Conservation (phyloP, 2,329 filamentous ascomycete species). For the Ceratocystis ficicola region DNA sequence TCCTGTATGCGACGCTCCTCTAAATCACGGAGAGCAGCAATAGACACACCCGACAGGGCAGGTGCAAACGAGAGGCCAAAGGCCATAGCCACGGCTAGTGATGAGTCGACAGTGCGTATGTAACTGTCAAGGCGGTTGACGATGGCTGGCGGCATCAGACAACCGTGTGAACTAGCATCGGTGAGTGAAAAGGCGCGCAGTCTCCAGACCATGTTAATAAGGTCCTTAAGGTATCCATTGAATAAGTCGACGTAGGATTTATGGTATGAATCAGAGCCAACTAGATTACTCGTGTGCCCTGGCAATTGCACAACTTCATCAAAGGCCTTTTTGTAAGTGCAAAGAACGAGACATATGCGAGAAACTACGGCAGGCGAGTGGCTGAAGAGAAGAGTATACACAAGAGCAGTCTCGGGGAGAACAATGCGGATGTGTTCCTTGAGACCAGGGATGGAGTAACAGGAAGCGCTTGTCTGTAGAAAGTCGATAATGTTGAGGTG, state of each 20-base stretch:
- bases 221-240: constrained; percentile 77
- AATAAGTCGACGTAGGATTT: constrained; percentile 54
- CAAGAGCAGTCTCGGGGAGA: constrained; percentile 52
- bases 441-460: constrained; percentile 42
- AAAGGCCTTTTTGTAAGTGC: constrained; percentile 61
- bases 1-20: constrained; percentile 43
- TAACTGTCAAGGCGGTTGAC: constrained; percentile 38
- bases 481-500: constrained; percentile 55
- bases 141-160: constrained; percentile 37
- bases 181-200: constrained; percentile 54
- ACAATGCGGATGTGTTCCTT: constrained; percentile 50
- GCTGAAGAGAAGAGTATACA: constrained; percentile 61
- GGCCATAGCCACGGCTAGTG: constrained; percentile 36
- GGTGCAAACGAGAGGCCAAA: constrained; percentile 51
- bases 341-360: constrained; percentile 56
- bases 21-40: constrained; percentile 41
- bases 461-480: constrained; percentile 48
- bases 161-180: constrained; percentile 52
- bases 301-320: constrained; percentile 34
- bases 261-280: constrained; percentile 41
- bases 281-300: constrained; percentile 31
- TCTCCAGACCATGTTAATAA: constrained; percentile 75
- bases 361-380: constrained; percentile 51
- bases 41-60: constrained; percentile 43
- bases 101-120: constrained; percentile 37